Evolutionary conservation across 108 stramenopile species (phyloP).

Genomic region (Cyclotella choctawhatcheeana): DNA sequence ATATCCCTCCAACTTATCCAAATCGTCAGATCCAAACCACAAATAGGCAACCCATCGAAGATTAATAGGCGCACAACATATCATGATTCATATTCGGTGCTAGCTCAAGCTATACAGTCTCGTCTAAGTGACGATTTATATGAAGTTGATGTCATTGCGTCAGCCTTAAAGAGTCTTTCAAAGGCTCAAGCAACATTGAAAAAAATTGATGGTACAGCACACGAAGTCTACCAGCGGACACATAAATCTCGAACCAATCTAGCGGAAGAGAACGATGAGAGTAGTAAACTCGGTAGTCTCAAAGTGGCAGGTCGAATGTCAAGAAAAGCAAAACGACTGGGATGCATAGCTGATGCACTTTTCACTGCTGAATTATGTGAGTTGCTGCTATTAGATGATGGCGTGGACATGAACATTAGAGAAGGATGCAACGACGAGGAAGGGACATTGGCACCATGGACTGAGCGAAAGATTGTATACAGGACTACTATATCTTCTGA

Average conservation of each 20-base stretch:
- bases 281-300: slow-evolving; percentile 31
- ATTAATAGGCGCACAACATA: not conserved
- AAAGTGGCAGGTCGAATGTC: slow-evolving; percentile 73
- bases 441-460: slow-evolving; percentile 48
- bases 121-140: slow-evolving; percentile 19
- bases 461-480: slow-evolving; percentile 50
- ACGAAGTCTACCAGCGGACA: slow-evolving; percentile 85
- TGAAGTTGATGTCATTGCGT: slow-evolving; percentile 13
- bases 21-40: too few species aligned
- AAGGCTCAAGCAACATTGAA: slow-evolving; percentile 72
- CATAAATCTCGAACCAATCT: slow-evolving; percentile 50
- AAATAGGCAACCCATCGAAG: not conserved
- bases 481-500: slow-evolving; percentile 40
- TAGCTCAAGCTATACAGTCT: slow-evolving; percentile 14
- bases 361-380: slow-evolving; percentile 83
- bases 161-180: slow-evolving; percentile 62
- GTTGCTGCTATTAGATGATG: too few species aligned
- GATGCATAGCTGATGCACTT: slow-evolving; percentile 73
- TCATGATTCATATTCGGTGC: slow-evolving; percentile 8
- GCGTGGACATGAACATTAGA: not conserved
- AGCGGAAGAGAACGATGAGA: slow-evolving; percentile 11
- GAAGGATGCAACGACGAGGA: slow-evolving; percentile 10
- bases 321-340: slow-evolving; percentile 71
- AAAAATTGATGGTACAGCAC: slow-evolving; percentile 78
- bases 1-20: too few species aligned